Percentiles rank a stretch among this genome's conserved stretches.
Conservation (phyloP, 2,329 filamentous ascomycete species). For the Ophiostoma australiae region DNA sequence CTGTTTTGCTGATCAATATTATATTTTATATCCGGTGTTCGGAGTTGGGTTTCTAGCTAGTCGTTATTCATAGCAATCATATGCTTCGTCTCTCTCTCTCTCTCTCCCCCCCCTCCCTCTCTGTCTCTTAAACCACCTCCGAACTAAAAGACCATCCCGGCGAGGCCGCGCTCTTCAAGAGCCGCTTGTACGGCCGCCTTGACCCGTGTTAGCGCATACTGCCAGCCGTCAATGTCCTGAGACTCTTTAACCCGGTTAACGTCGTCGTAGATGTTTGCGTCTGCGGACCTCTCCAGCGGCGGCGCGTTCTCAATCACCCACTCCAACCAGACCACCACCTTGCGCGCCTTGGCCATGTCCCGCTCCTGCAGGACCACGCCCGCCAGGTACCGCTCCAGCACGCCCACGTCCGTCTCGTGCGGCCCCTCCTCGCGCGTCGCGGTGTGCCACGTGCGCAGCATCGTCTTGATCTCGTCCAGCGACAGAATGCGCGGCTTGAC, state of each 20-base stretch:
- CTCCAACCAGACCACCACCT: conserved; percentile 71
- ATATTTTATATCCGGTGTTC: conserved; percentile 4
- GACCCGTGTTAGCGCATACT: conserved; percentile 40
- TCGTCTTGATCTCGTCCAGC: conserved; percentile 61
- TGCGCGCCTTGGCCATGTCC: conserved; percentile 83
- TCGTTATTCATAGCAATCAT: conserved; percentile 9
- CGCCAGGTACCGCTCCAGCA: conserved; percentile 66
- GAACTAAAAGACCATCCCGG: conserved; percentile 44
- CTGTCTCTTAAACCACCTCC: no score
- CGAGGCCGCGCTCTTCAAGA: conserved; percentile 53
- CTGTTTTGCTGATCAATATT: background rate
- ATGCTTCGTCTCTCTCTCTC: background rate
- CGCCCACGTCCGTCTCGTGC: conserved; percentile 69
- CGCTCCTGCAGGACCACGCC: conserved; percentile 70
- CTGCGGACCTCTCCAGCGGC: conserved; percentile 25
- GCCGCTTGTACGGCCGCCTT: conserved; percentile 52
- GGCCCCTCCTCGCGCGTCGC: conserved; percentile 71
- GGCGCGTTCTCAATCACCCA: conserved; percentile 50
- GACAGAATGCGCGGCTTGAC: conserved; percentile 26
- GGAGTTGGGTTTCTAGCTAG: conserved; percentile 8
- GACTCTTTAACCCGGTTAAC: background rate
- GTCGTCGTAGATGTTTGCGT: background rate
- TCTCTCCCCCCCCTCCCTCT: background rate
- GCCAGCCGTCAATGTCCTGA: conserved; percentile 42
- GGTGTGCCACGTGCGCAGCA: conserved; percentile 69